Evolutionary conservation across 2,329 filamentous ascomycete genomes (phyloP).

Genomic region (Hypoxylon sp.): DNA sequence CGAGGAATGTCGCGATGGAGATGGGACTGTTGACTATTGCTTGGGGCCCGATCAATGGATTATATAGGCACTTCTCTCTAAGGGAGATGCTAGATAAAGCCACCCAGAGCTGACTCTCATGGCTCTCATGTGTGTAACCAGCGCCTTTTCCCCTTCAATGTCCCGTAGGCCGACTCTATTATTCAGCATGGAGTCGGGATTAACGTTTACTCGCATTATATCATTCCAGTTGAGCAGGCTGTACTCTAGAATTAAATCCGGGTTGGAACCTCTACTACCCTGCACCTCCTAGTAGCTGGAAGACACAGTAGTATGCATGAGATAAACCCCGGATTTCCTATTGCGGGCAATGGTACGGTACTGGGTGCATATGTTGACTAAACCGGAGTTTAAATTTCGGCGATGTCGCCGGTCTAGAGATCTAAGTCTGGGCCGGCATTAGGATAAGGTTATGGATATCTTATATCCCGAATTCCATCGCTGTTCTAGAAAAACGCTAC

Average conservation of each 20-base stretch:
- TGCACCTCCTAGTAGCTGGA: neutral
- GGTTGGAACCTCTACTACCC: neutral
- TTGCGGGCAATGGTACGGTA: slow-evolving; percentile 22
- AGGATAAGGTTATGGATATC: slow-evolving; percentile 14
- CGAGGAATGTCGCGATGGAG: slow-evolving; percentile 6
- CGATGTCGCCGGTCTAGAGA: neutral
- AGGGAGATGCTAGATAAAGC: neutral
- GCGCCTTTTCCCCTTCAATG: neutral
- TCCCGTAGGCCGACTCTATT: slow-evolving; percentile 8
- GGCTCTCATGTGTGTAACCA: neutral
- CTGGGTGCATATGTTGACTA: slow-evolving; percentile 24
- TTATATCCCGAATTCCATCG: slow-evolving; percentile 1
- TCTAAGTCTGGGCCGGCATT: slow-evolving; percentile 8
- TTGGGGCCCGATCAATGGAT: neutral
- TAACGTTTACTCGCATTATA: slow-evolving; percentile 18
- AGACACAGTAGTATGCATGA: neutral
- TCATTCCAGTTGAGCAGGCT: neutral
- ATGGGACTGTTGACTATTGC: neutral
- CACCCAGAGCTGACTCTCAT: neutral
- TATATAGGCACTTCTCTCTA: slow-evolving; percentile 11
- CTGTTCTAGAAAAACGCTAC: slow-evolving; percentile 17
- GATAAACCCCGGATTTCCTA: slow-evolving; percentile 7
- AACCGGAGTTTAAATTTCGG: slow-evolving; percentile 12
- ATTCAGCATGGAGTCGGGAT: slow-evolving; percentile 20
- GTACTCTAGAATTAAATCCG: neutral